Evolutionary conservation across 2,329 filamentous ascomycete genomes (phyloP).

Genomic region (Nothophaeocryptopus gaeumannii): DNA sequence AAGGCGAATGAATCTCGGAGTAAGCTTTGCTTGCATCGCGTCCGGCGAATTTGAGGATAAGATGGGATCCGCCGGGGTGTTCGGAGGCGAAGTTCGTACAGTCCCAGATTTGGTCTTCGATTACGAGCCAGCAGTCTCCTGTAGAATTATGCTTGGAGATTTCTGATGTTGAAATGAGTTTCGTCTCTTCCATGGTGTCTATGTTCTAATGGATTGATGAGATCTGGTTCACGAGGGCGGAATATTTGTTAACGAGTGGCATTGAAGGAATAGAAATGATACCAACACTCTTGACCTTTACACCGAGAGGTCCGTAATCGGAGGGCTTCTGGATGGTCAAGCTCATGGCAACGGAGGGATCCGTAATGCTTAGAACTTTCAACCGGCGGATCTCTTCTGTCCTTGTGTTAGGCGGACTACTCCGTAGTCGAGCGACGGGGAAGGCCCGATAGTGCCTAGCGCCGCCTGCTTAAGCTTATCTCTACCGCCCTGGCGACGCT

Average conservation of each 20-base stretch:
- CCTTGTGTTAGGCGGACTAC: no score
- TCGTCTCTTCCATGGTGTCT: constrained; percentile 17
- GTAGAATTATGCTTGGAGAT: constrained; percentile 22
- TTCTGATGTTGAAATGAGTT: constrained; percentile 17
- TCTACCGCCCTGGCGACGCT: no score
- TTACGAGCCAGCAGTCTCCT: constrained; percentile 58
- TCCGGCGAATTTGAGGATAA: constrained; percentile 51
- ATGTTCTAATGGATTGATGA: neutral
- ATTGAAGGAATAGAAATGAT: no score
- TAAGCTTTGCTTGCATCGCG: constrained; percentile 54
- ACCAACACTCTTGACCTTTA: no score
- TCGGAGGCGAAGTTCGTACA: constrained; percentile 60
- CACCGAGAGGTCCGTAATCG: constrained; percentile 1
- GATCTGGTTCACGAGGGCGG: no score
- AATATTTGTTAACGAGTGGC: no score
- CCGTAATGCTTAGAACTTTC: no score
- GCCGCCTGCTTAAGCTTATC: no score
- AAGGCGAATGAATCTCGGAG: constrained; percentile 50
- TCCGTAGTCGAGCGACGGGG: no score
- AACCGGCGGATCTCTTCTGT: no score
- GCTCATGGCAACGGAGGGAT: no score
- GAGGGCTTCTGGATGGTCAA: constrained; percentile 2
- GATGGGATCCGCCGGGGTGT: constrained; percentile 56
- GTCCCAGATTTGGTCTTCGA: constrained; percentile 64
- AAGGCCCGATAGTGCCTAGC: no score